A percentile compares a stretch with the other conserved stretches of the same genome.
phyloP scores from a whole-genome alignment of 2,329 filamentous ascomycete genomes.

The Fusarium sp. region DNA sequence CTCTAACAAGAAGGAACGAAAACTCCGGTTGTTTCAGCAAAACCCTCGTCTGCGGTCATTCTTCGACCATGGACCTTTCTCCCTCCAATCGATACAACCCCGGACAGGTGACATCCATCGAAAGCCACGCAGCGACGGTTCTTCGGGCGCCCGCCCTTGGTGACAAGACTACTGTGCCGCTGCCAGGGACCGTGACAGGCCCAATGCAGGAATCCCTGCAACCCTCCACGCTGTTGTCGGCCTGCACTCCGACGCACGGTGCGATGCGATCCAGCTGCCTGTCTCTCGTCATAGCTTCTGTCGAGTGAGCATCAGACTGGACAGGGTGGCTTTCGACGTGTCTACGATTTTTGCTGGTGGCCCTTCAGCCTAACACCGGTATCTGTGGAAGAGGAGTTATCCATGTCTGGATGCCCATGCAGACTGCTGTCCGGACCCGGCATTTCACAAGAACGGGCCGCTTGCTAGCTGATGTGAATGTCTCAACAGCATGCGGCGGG shows the following conservation, averaged over 20 bases:
- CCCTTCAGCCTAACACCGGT: not conserved
- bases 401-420: not conserved
- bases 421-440: not conserved
- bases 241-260: slow-evolving; percentile 31
- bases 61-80: not conserved
- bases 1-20: slow-evolving; percentile 13
- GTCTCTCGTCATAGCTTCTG: slow-evolving; percentile 12
- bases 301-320: not conserved
- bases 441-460: slow-evolving; percentile 4
- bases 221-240: slow-evolving; percentile 27
- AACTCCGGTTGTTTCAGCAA: slow-evolving; percentile 7
- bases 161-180: slow-evolving; percentile 31
- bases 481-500: slow-evolving; percentile 6
- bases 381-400: not conserved
- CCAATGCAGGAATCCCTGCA: slow-evolving; percentile 36
- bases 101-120: slow-evolving; percentile 2
- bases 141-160: slow-evolving; percentile 11
- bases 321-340: not conserved
- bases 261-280: slow-evolving; percentile 25
- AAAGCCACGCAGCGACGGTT: slow-evolving; percentile 24
- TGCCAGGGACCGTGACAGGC: slow-evolving; percentile 38
- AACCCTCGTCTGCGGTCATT: not conserved
- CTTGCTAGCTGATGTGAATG: slow-evolving; percentile 2
- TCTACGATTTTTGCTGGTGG: not conserved
- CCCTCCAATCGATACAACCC: not conserved